phyloP scores from a whole-genome alignment of 805 yeast species.

The Cyberlindnera saturnus region DNA sequence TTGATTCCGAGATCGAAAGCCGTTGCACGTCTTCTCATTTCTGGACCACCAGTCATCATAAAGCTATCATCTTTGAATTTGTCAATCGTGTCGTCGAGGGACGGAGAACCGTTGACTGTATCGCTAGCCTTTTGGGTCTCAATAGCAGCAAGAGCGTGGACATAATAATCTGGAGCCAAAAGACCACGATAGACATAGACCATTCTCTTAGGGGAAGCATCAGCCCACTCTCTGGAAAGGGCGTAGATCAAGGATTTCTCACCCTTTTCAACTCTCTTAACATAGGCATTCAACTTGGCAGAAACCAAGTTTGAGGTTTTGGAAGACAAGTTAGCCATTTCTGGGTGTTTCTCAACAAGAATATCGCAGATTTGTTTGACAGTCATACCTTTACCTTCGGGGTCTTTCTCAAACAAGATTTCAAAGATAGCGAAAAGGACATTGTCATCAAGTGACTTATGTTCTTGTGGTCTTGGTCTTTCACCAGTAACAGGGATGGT shows the following conservation, averaged over 20 bases:
- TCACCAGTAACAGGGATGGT: conserved; percentile 78
- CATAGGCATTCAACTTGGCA: conserved; percentile 81
- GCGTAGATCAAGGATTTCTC: conserved; percentile 69
- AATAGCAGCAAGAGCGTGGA: conserved; percentile 62
- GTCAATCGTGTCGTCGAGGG: conserved; percentile 22
- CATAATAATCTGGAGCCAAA: conserved; percentile 66
- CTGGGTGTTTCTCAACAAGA: conserved; percentile 68
- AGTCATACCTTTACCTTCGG: conserved; percentile 76
- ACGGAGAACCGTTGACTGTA: conserved; percentile 8
- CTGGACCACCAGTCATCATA: conserved; percentile 8
- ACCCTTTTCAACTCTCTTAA: conserved; percentile 79
- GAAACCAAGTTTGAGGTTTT: conserved; percentile 76
- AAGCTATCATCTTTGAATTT: conserved; percentile 14
- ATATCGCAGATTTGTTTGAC: conserved; percentile 82
- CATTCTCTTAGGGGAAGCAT: conserved; percentile 85
- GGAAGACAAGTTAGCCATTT: conserved; percentile 74
- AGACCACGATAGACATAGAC: conserved; percentile 80
- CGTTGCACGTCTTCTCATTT: conserved; percentile 42
- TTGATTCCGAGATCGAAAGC: conserved; percentile 45
- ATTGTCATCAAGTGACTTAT: conserved; percentile 62
- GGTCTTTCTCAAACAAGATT: conserved; percentile 63
- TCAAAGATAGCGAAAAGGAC: conserved; percentile 71
- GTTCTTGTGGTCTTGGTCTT: conserved; percentile 64
- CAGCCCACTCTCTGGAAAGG: conserved; percentile 84
- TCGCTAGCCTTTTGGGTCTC: conserved; percentile 38